phyloP scores from a whole-genome alignment of 129 eudicot species.

The Cynara cardunculus region DNA sequence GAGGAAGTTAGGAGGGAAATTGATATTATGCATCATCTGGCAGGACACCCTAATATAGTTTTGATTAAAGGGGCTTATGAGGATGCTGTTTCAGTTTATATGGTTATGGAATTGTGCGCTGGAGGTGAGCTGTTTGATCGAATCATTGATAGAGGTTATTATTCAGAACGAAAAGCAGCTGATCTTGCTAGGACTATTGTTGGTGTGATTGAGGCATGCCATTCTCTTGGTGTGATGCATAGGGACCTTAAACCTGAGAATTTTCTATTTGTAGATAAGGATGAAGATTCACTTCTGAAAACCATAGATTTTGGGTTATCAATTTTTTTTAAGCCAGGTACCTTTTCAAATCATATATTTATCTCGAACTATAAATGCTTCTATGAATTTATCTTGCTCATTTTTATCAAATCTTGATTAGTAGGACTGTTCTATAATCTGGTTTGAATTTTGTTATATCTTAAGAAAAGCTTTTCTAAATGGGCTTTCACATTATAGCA shows the following conservation, averaged over 20 bases:
- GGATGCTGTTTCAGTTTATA: slow-evolving; percentile 73
- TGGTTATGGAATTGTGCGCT: slow-evolving; percentile 72
- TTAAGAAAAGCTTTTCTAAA: too few relatives aligned
- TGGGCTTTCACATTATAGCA: too few relatives aligned
- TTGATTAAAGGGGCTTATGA: slow-evolving; percentile 70
- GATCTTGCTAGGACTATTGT: slow-evolving; percentile 66
- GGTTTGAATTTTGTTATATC: background rate
- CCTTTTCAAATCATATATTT: background rate
- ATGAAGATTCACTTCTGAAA: slow-evolving; percentile 71
- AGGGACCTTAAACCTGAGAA: slow-evolving; percentile 90
- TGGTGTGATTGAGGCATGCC: slow-evolving; percentile 65
- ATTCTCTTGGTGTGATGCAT: slow-evolving; percentile 84
- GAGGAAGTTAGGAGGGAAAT: slow-evolving; percentile 75
- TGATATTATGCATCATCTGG: slow-evolving; percentile 79
- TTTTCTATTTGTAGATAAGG: slow-evolving; percentile 55
- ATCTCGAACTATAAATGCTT: background rate
- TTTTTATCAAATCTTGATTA: background rate
- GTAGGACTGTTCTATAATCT: background rate
- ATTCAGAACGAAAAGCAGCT: slow-evolving; percentile 77
- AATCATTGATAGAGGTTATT: slow-evolving; percentile 61
- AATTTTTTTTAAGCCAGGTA: slow-evolving; percentile 74
- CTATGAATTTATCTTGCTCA: background rate
- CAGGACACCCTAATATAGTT: slow-evolving; percentile 61
- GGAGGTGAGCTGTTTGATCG: slow-evolving; percentile 89
- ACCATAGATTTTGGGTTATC: slow-evolving; percentile 82